Percentiles rank a stretch among this genome's conserved stretches.
Evolutionary conservation across 306 rosid species (phyloP).

Genomic region (Fragaria vesca): DNA sequence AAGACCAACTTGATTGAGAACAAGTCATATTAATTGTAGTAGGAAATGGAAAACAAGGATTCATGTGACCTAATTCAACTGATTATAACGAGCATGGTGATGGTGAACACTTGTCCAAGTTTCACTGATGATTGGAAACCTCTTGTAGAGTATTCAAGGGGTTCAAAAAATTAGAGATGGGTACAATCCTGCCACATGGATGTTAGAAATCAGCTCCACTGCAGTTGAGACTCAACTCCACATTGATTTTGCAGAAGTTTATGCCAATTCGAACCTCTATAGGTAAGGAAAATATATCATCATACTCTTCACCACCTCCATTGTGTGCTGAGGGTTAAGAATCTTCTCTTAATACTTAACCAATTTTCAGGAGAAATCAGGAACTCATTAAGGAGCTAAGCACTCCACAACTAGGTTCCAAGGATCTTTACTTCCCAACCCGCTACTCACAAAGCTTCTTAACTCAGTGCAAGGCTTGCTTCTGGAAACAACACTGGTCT

Average conservation of each 20-base stretch:
- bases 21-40: neutral
- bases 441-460: constrained; percentile 35
- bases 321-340: neutral
- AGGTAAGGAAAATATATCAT: neutral
- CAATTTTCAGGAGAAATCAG: constrained; percentile 37
- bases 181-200: constrained; percentile 38
- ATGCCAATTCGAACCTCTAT: constrained; percentile 20
- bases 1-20: neutral
- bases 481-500: constrained; percentile 44
- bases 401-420: constrained; percentile 38
- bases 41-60: neutral
- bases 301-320: neutral
- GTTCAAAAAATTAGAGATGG: constrained; percentile 28
- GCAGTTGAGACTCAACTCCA: constrained; percentile 20
- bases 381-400: constrained; percentile 38
- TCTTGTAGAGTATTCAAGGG: constrained; percentile 21
- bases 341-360: neutral
- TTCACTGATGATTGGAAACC: neutral
- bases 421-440: constrained; percentile 40
- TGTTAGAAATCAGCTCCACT: constrained; percentile 27
- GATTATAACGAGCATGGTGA: neutral
- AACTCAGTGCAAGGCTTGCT: constrained; percentile 44
- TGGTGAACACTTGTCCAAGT: neutral
- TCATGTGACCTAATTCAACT: neutral
- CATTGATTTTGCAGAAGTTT: constrained; percentile 30